phyloP scores from a whole-genome alignment of 129 eudicot genomes.

The Flaveria trinervia region DNA sequence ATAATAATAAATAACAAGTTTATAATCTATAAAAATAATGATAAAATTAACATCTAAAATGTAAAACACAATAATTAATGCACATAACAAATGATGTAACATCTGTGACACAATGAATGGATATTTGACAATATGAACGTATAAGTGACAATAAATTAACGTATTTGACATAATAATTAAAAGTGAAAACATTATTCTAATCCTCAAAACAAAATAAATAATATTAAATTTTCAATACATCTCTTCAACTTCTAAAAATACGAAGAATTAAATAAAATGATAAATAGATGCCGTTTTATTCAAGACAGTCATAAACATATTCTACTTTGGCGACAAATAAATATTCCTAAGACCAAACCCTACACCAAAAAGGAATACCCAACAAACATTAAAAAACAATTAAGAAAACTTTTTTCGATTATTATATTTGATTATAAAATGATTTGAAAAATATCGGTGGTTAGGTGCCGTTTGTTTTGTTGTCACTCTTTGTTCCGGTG shows the following conservation, averaged over 20 bases:
- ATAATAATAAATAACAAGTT: no score
- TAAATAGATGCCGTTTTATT: neutral
- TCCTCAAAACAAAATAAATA: neutral
- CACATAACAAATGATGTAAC: no score
- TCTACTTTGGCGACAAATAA: constrained; percentile 6
- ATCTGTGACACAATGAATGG: no score
- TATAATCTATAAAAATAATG: no score
- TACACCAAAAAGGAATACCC: constrained; percentile 28
- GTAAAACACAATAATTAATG: no score
- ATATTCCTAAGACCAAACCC: constrained; percentile 34
- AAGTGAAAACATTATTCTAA: neutral
- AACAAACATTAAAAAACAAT: constrained; percentile 18
- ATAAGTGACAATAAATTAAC: no score
- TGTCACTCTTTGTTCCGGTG: constrained; percentile 35
- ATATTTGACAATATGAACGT: no score
- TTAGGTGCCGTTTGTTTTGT: constrained; percentile 45
- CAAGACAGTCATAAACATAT: neutral
- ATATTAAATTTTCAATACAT: neutral
- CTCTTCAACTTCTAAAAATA: neutral
- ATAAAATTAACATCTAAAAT: no score
- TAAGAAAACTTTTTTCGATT: neutral
- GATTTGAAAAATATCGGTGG: constrained; percentile 23
- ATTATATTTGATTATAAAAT: constrained; percentile 9
- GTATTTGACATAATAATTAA: neutral
- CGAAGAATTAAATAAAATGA: neutral